Percentiles rank a stretch among this genome's conserved stretches.
Evolutionary conservation across 1,284 basidiomycete species (phyloP).

Genomic region (Wolfiporia cocos): DNA sequence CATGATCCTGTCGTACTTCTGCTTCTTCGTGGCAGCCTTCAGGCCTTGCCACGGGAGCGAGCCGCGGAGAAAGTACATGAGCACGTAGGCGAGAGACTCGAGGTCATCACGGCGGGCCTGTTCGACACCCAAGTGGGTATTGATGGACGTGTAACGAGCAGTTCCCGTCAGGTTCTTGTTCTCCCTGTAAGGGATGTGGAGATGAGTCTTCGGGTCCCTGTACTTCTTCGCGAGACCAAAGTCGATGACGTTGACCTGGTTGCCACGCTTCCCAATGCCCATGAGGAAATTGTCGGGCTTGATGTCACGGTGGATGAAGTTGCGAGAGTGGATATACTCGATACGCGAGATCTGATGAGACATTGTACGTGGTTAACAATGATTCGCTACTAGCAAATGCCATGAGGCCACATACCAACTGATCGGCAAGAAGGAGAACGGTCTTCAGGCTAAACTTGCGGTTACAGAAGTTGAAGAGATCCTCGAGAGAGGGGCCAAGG

Average conservation of each 20-base stretch:
- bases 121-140: slow-evolving; percentile 97
- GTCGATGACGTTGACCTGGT: slow-evolving; percentile 99
- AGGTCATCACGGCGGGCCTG: slow-evolving; percentile 95
- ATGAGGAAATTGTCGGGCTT: slow-evolving; percentile 99
- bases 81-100: slow-evolving; percentile 93
- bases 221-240: slow-evolving; percentile 99
- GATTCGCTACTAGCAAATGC: slow-evolving; percentile 10
- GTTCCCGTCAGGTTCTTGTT: slow-evolving; percentile 99
- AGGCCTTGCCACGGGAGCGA: slow-evolving; percentile 97
- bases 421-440: slow-evolving; percentile 93
- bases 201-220: slow-evolving; percentile 98
- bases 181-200: slow-evolving; percentile 99
- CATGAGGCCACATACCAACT: slow-evolving; percentile 60
- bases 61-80: slow-evolving; percentile 98
- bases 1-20: slow-evolving; percentile 99
- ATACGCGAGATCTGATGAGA: slow-evolving; percentile 86
- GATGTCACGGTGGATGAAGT: slow-evolving; percentile 99
- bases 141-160: slow-evolving; percentile 98
- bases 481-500: slow-evolving; percentile 95
- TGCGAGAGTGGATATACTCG: slow-evolving; percentile 98
- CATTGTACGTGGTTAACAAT: slow-evolving; percentile 5
- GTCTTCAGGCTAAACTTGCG: slow-evolving; percentile 98
- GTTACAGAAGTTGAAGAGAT: slow-evolving; percentile 99
- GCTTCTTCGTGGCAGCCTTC: slow-evolving; percentile 98
- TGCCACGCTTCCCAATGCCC: slow-evolving; percentile 99